Percentiles rank a stretch among this genome's conserved stretches.
Evolutionary conservation across 352 stramenopile genomes (phyloP).

Genomic region (Phytophthora pini): DNA sequence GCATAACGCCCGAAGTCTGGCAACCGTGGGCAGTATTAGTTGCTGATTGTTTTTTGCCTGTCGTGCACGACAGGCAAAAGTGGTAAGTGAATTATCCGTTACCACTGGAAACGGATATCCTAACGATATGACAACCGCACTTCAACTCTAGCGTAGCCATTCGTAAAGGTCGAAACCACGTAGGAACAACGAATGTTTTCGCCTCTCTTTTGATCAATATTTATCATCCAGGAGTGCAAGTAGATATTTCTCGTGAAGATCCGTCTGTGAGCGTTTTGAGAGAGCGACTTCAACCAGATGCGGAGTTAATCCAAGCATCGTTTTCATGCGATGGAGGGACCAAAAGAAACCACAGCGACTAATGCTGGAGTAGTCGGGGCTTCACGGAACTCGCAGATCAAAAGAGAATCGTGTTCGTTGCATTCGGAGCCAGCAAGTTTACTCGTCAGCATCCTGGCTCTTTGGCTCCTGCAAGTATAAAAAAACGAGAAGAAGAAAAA

Average conservation of each 20-base stretch:
- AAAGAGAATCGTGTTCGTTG: conserved; percentile 16
- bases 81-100: neutral
- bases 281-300: neutral
- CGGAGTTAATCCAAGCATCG: neutral
- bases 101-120: neutral
- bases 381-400: conserved; percentile 6
- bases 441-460: conserved; percentile 58
- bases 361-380: conserved; percentile 4
- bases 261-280: neutral
- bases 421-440: conserved; percentile 15
- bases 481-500: conserved; percentile 1
- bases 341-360: conserved; percentile 7
- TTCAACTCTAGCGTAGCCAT: conserved; percentile 9
- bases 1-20: conserved; percentile 2
- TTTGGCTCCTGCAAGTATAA: conserved; percentile 64
- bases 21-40: neutral
- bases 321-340: conserved; percentile 2
- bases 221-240: neutral
- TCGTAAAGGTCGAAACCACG: neutral
- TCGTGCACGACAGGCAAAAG: conserved; percentile 2
- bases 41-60: conserved; percentile 8
- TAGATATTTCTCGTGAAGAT: neutral
- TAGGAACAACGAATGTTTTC: neutral
- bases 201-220: no score
- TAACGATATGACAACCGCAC: neutral